Evolutionary conservation across 306 rosid genomes (phyloP), one percentile per base, ranked within the genome.

Genomic region (Sophora flavescens): DNA sequence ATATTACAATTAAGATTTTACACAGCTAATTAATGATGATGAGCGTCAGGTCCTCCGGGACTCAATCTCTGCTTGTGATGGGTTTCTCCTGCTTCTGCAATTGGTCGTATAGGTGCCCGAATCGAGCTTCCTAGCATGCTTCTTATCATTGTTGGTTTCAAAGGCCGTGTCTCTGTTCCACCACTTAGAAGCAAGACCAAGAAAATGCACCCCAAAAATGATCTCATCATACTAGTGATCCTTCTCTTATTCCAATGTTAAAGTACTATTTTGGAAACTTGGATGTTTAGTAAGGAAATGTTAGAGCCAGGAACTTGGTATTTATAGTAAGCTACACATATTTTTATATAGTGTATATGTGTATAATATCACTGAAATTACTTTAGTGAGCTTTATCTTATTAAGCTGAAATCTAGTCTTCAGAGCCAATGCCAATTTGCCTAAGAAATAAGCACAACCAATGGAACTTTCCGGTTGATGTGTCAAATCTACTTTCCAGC

Each of bases 41-140:
- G 86, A 2, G 79, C 57, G 56, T 90, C 96, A 30, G 96, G 96
- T 48, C 96, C 96, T 28, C 87, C 96, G 0, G 95, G 95, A 70
- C 87, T 84, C 53, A 84, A 44, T 80, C 92, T 69, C 13, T 62
- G 77, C 57, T 59, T 56, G 2, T 72, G 69, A 80, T 2, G 22
- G 41, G 8, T 26, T 28, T 73, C 87, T 32, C 32, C 67, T 52
- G 32, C 58, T 60, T 54, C 63, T 5, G 28, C 52, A 61, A 62
- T 1, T 9, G 74, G 41, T 18, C 32, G 81, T 5, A 75, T 69
- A 9, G 83, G 61, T 35, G 60, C 32, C 75, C 33, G 68, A 70
- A 64, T 72, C 7, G 45, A 76, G 16, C 53, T 78, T 68, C 41
- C 16, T 0, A 63, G 16, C 38, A 65, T 32, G 57, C 14, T 56